Base-by-base conservation (phyloP, 306 rosid species). In the Lathyrus sativus region DNA sequence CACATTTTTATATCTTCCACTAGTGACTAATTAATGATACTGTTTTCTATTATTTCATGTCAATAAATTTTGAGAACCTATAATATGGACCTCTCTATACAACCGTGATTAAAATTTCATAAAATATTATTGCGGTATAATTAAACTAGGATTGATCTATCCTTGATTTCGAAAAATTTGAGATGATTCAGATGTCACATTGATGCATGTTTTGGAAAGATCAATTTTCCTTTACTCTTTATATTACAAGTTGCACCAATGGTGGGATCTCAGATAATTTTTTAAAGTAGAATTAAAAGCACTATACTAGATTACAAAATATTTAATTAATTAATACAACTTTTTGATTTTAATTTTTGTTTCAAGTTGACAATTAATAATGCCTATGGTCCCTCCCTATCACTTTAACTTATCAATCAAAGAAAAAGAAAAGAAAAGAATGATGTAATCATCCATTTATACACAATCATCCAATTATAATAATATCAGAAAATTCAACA, bases 311-410 rank as follows among this genome's bases (percentile, higher is more conserved):
- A 72, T 38, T 54, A 45, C 29, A 37, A 35, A 51, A 26, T 19
- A 39, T 28, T 49, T 46, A 11, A 26, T 11, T 24, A 24, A 24
- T 24, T 42, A n/a, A 1, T 9, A 11, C 61, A 70, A 31, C 24
- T 7, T 66, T 76, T 65, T 58, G 5, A 58, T 70, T 60, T 53
- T 70, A 46, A 33, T 59, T 44, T 44, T 51, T 39, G 45, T 29
- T 4, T 28, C 5, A 68, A 65, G 75, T 70, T 59, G 74, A 51
- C 74, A 77, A 65, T 24, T 13, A 70, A 70, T 22, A 60, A 66
- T 65, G 79, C 45, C 72, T 68, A 18, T 29, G 53, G 72, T 15
- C 75, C 82, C 80, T 77, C 75, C 82, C 80, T 74, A 65, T 74
- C 22, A 72, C 74, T 62, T 59, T 24, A 72, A 63, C 56, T 33